These are phyloP conservation scores for Xylariaceae sp. DNA, from an alignment of 2,329 filamentous ascomycete genomes.

Conservation along the genomic window DNA sequence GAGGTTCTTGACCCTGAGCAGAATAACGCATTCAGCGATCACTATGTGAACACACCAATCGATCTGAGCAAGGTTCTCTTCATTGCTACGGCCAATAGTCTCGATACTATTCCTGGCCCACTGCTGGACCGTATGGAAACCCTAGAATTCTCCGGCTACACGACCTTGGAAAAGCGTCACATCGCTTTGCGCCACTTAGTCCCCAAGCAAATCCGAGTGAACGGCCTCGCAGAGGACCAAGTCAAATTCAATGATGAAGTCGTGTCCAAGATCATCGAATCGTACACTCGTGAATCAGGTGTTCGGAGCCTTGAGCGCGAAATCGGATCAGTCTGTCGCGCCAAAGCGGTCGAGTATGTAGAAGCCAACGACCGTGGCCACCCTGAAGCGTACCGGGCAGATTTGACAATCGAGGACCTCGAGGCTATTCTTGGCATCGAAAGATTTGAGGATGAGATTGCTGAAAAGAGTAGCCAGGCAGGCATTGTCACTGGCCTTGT, in stretches of 20 bases:
- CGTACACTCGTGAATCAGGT: constrained; percentile 93
- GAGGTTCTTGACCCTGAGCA: constrained; percentile 97
- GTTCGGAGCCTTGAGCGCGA: constrained; percentile 96
- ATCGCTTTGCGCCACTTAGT: constrained; percentile 92
- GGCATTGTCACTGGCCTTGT: constrained; percentile 95
- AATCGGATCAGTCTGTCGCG: constrained; percentile 88
- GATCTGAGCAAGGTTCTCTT: constrained; percentile 96
- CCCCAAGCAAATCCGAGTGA: constrained; percentile 89
- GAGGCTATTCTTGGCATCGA: constrained; percentile 91
- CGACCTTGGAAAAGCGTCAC: constrained; percentile 92
- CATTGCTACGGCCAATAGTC: constrained; percentile 91
- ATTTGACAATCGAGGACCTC: constrained; percentile 73
- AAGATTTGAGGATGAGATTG: constrained; percentile 91
- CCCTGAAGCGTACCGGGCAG: constrained; percentile 66
- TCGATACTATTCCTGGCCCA: constrained; percentile 93
- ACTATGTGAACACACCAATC: constrained; percentile 93
- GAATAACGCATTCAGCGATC: constrained; percentile 90
- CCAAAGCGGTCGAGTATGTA: constrained; percentile 91
- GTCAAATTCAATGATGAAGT: constrained; percentile 77
- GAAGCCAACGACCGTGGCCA: constrained; percentile 76
- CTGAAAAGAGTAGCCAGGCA: constrained; percentile 76
- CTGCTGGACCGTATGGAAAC: constrained; percentile 96
- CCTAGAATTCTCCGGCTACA: constrained; percentile 90
- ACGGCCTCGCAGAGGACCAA: constrained; percentile 74
- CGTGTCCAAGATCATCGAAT: constrained; percentile 90